Percentiles rank a stretch among this genome's conserved stretches.
phyloP scores from a whole-genome alignment of 2,329 filamentous ascomycete genomes.

The Phialophora chinensis region DNA sequence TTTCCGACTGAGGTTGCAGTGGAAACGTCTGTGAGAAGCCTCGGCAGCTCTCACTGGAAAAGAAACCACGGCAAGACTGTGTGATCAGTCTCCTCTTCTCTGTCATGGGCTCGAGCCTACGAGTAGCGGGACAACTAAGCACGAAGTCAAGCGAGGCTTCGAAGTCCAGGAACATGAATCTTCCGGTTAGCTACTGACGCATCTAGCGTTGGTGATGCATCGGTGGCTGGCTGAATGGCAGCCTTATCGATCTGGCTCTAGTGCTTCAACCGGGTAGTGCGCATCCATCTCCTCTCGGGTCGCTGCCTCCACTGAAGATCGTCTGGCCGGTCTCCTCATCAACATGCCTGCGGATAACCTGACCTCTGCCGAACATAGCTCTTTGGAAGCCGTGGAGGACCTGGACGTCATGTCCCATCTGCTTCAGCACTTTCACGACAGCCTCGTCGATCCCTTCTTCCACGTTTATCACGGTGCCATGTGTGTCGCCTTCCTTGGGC shows the following conservation, averaged over 20 bases:
- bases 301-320: constrained; percentile 88
- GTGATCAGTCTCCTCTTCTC: neutral
- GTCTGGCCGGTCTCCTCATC: constrained; percentile 69
- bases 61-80: neutral
- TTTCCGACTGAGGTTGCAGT: constrained; percentile 1
- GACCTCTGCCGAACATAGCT: constrained; percentile 79
- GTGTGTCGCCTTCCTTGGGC: constrained; percentile 48
- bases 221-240: constrained; percentile 11
- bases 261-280: constrained; percentile 57
- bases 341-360: constrained; percentile 79
- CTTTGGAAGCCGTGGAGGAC: constrained; percentile 69
- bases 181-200: neutral
- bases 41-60: neutral
- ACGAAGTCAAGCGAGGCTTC: constrained; percentile 1
- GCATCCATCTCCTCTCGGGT: constrained; percentile 81
- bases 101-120: neutral
- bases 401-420: constrained; percentile 74
- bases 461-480: constrained; percentile 63
- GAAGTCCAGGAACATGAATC: neutral
- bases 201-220: neutral
- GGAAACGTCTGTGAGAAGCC: neutral
- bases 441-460: constrained; percentile 80
- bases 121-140: neutral
- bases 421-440: constrained; percentile 69
- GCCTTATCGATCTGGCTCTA: neutral